phyloP scores from a whole-genome alignment of 805 yeast species.

The Saccharomycodes ludwigii region DNA sequence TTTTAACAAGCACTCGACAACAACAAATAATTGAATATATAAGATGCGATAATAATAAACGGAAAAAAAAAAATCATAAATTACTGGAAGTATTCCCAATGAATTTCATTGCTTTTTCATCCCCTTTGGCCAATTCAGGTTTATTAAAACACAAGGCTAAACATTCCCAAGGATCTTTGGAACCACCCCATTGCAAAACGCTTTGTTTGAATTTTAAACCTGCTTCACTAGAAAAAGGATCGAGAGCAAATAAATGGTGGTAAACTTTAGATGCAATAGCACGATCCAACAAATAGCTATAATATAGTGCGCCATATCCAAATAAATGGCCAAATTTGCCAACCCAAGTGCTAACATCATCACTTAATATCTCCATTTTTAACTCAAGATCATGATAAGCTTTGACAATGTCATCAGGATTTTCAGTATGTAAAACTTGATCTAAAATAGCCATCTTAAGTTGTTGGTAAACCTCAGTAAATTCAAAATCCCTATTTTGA shows the following conservation, averaged over 20 bases:
- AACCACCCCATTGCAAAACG: constrained; percentile 88
- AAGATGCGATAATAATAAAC: too few relatives aligned
- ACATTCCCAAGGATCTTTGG: constrained; percentile 79
- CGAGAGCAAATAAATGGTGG: constrained; percentile 52
- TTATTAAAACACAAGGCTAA: constrained; percentile 67
- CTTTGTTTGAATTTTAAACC: constrained; percentile 64
- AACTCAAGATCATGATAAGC: constrained; percentile 58
- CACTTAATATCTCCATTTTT: constrained; percentile 49
- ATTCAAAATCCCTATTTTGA: constrained; percentile 36
- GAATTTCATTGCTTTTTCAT: constrained; percentile 52
- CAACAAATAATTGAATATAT: too few relatives aligned
- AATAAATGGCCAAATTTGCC: constrained; percentile 89
- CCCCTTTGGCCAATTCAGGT: constrained; percentile 52
- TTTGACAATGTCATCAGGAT: constrained; percentile 34
- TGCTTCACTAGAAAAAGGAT: constrained; percentile 60
- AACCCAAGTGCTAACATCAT: constrained; percentile 71
- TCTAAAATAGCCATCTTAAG: constrained; percentile 84
- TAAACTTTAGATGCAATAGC: constrained; percentile 86
- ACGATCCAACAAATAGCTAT: constrained; percentile 81
- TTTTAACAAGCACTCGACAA: too few relatives aligned
- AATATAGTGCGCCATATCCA: constrained; percentile 90
- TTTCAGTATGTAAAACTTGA: constrained; percentile 53
- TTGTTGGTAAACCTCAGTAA: constrained; percentile 76
- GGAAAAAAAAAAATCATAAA: background rate
- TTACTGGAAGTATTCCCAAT: constrained; percentile 26